Base-by-base conservation (phyloP, 2,329 filamentous ascomycete genomes). In the Diaporthe aspalathi region DNA sequence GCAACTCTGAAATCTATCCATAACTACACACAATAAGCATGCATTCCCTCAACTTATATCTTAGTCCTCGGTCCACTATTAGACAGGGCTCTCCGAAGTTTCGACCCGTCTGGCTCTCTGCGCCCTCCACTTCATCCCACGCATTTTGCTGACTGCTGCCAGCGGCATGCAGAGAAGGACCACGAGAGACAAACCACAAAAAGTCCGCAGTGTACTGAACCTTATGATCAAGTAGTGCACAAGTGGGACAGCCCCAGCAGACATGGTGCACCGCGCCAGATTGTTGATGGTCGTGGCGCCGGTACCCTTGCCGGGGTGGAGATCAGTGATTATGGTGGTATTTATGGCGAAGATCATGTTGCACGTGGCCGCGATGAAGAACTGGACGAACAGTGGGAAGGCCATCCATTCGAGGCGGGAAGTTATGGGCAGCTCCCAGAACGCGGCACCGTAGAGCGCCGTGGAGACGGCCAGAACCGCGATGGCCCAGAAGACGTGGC, bases 401-500 rank as follows among this genome's bases (percentile, higher is more conserved):
- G 73, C 74, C 43, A 79, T 74, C 76, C 73, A 80, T 38, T 68
- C 76, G 14, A 50, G 60, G 17, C 43, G 50, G 4, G 70, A 73
- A 9, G 63, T 72, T 0, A 74, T 38, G 1, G 32, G 20, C 20
- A 43, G 20, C 9, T 38, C 11, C 1, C 20, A 20, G 20, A 63
- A 32, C 1, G 38, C 22, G 22, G 47, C 38, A 5, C 81, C 82
- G 66, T 85, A 83, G 11, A 75, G 73, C 9, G 74, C 79, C 0
- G 79, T 79, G 24, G 77, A 76, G 11, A 79, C 67, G 3, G 80
- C 77, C 72, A 85, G 83, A 3, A 81, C 52, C 1, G 75, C 74
- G 5, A 78, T 78, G 70, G 84, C 78, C 79, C 80, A 83, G 45
- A 80, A 81, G 9, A 83, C 77, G 65, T 81, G 79, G 16, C 78